These are phyloP conservation scores for Phtheirospermum japonicum DNA, from an alignment of 257 asterid species.

Conservation along the genomic window DNA sequence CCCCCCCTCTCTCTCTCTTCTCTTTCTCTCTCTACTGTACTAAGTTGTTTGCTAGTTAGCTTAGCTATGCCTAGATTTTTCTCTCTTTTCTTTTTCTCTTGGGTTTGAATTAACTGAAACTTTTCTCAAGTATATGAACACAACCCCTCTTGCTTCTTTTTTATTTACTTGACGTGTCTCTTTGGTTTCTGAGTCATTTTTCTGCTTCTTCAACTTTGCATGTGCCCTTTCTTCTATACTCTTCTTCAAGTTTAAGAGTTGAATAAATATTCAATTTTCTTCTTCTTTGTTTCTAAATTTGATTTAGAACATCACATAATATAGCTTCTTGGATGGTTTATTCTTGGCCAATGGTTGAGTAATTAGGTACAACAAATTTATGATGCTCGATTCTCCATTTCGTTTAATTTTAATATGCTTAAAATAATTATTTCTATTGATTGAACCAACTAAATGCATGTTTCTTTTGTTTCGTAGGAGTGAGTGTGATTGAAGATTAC, in stretches of 20 bases:
- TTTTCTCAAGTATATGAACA: background rate
- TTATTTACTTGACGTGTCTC: background rate
- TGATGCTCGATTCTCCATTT: no score
- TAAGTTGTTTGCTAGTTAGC: conserved; percentile 20
- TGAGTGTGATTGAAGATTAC: conserved; percentile 3
- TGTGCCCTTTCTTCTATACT: conserved; percentile 22
- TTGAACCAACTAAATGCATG: background rate
- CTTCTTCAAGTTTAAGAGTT: background rate
- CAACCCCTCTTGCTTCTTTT: conserved; percentile 18
- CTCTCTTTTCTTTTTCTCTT: background rate
- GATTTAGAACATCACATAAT: no score
- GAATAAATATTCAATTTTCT: background rate
- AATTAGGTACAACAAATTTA: no score
- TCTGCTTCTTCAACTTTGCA: conserved; percentile 33
- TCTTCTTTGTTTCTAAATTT: no score
- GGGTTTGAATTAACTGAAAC: background rate
- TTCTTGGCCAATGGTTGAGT: no score
- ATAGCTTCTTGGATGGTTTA: no score
- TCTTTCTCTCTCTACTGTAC: conserved; percentile 24
- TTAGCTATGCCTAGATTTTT: no score
- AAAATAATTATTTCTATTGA: no score
- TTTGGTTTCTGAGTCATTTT: conserved; percentile 23
- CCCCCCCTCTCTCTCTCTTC: conserved; percentile 28
- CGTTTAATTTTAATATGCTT: no score
- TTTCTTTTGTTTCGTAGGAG: background rate